Base-by-base conservation (phyloP, 2,329 filamentous ascomycete species). In the Claviceps sp. region DNA sequence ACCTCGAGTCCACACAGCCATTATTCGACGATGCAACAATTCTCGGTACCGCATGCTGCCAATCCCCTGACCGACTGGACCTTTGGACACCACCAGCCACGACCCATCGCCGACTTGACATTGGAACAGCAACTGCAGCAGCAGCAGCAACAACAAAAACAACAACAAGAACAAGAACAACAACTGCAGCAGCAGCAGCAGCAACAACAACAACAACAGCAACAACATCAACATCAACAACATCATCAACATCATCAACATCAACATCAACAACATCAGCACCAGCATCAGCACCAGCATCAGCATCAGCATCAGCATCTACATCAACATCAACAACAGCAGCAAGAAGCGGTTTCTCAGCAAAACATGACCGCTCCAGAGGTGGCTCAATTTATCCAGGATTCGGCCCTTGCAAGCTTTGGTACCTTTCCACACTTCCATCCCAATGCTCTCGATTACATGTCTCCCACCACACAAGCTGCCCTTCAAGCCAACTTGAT, bases 31-130 rank as follows among this genome's bases (percentile, higher is more conserved):
- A 57, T 74, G 54, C 74, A 78, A 54, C 74, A 76, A 36, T 80
- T 78, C 57, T 76, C 78, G 4, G 79, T 74, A 62, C 74, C 76
- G 60, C 66, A 71, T 47, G 64, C 72, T 44, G 67, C 70, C 51
- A 77, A 77, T 60, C 69, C 74, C 14, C 64, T 84, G 56, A 76
- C 77, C 47, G 78, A 83, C 67, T 84, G 80, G 79, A 74, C 79
- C 24, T 72, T 84, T 49, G 74, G 77, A 51, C 75, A 78, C 56
- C 73, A 76, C 48, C 75, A 75, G 58, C 72, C 30, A 34, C 30
- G 30, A 34, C 69, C 74, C 14, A 64, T 84, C 56, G 76, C 77
- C 47, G 78, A 83, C 67, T 84, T 80, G 79, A 74, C 79, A 22
- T 72, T 84, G 49, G 74, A 77, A 52, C 75, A 78, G 56, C 73